These are phyloP conservation scores for Ogataea zsoltii DNA, from an alignment of 805 yeast species.

Conservation along the genomic window DNA sequence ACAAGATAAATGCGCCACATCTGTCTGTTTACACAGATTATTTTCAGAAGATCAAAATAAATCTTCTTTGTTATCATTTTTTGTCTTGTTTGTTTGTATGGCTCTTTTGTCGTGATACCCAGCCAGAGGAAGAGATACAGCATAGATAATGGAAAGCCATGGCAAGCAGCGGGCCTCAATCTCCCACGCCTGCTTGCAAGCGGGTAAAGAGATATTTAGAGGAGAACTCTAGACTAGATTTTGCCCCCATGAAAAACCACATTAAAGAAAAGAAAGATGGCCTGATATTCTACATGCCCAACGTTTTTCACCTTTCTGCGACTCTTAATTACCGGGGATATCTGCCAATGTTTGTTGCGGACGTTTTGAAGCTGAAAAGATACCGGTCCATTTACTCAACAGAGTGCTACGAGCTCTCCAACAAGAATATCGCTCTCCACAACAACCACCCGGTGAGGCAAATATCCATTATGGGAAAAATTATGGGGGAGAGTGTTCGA, in stretches of 20 bases:
- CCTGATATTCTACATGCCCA: conserved; percentile 36
- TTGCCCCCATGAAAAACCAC: conserved; percentile 24
- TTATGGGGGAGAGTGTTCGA: conserved; percentile 34
- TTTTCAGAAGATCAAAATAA: too few relatives aligned
- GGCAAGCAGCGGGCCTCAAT: background rate
- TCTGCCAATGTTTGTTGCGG: conserved; percentile 35
- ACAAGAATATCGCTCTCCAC: conserved; percentile 31
- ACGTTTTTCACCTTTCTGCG: conserved; percentile 36
- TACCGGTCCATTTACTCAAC: conserved; percentile 29
- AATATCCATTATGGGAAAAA: conserved; percentile 38
- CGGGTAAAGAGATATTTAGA: conserved; percentile 7
- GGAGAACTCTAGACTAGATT: conserved; percentile 3
- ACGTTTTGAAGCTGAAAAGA: conserved; percentile 24
- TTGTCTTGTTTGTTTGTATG: too few relatives aligned
- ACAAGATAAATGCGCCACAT: too few relatives aligned
- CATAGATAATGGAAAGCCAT: background rate
- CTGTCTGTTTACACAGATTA: too few relatives aligned
- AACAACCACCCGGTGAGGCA: conserved; percentile 45
- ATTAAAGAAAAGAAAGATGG: conserved; percentile 28
- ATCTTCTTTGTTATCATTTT: too few relatives aligned
- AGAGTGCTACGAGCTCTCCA: conserved; percentile 21
- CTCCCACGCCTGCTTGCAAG: background rate
- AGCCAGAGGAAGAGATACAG: background rate
- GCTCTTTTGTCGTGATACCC: too few relatives aligned
- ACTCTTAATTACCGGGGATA: conserved; percentile 25